Percentiles rank a stretch among this genome's conserved stretches.
phyloP scores from a whole-genome alignment of 805 yeast genomes.

The Metschnikowia proteae region DNA sequence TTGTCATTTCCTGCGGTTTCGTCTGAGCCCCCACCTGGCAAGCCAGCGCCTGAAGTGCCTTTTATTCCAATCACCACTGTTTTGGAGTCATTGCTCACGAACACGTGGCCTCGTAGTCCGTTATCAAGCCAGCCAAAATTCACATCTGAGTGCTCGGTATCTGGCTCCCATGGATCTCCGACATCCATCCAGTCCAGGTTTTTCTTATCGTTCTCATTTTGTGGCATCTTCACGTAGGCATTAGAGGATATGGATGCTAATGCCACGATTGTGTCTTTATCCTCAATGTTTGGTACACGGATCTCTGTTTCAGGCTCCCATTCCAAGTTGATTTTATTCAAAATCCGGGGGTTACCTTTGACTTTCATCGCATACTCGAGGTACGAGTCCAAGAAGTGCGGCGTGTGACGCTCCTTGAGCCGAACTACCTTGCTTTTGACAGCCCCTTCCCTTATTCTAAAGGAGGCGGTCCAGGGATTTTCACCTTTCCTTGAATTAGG shows the following conservation, averaged over 20 bases:
- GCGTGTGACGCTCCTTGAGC: slow-evolving; percentile 41
- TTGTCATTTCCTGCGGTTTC: slow-evolving; percentile 83
- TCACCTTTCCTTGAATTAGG: slow-evolving; percentile 26
- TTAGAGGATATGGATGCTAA: slow-evolving; percentile 85
- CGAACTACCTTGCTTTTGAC: slow-evolving; percentile 22
- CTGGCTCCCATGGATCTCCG: slow-evolving; percentile 48
- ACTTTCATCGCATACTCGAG: slow-evolving; percentile 51
- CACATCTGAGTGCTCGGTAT: slow-evolving; percentile 47
- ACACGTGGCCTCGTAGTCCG: slow-evolving; percentile 90
- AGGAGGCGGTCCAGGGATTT: slow-evolving; percentile 39
- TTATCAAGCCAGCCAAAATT: slow-evolving; percentile 84
- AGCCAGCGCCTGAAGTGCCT: slow-evolving; percentile 84
- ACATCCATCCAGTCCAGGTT: slow-evolving; percentile 86
- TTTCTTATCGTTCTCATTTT: slow-evolving; percentile 42
- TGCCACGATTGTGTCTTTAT: slow-evolving; percentile 65
- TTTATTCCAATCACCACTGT: slow-evolving; percentile 77
- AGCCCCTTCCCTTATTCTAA: slow-evolving; percentile 25
- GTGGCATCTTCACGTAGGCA: slow-evolving; percentile 80
- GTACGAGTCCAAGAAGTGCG: slow-evolving; percentile 65
- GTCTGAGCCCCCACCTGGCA: slow-evolving; percentile 44
- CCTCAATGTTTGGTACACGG: slow-evolving; percentile 69
- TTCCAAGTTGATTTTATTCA: slow-evolving; percentile 46
- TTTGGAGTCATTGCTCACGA: slow-evolving; percentile 53
- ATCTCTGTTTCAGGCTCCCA: slow-evolving; percentile 57
- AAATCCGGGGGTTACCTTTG: slow-evolving; percentile 34